A percentile compares a stretch with the other conserved stretches of the same genome.
Evolutionary conservation across 73 alveolate genomes (phyloP).

Genomic region (Strombidium stylifer): DNA sequence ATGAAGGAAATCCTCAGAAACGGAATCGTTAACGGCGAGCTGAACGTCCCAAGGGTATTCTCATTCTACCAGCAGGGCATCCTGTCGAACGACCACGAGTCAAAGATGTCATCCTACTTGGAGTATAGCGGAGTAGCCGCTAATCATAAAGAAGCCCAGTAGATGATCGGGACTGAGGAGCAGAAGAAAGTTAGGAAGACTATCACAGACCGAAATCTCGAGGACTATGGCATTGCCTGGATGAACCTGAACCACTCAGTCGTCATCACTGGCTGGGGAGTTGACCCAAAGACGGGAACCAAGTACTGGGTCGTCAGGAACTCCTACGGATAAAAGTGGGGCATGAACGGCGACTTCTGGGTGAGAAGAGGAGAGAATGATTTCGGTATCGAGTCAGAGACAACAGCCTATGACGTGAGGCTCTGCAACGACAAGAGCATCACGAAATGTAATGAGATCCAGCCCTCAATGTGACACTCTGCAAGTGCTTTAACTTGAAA

Average conservation of each 20-base stretch:
- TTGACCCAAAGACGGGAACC: constrained; percentile 59
- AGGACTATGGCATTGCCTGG: constrained; percentile 56
- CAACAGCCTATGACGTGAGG: constrained; percentile 42
- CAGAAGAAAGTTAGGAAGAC: constrained; percentile 28
- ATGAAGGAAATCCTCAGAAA: constrained; percentile 82
- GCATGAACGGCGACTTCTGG: constrained; percentile 72
- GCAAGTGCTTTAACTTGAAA: too few relatives aligned
- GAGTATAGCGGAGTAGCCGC: too few relatives aligned
- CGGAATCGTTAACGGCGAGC: constrained; percentile 79
- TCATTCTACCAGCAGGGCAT: constrained; percentile 65
- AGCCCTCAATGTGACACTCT: too few relatives aligned
- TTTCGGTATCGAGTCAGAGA: constrained; percentile 67
- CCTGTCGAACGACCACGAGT: constrained; percentile 34
- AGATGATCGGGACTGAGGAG: too few relatives aligned
- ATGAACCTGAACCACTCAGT: constrained; percentile 65
- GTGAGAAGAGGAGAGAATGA: constrained; percentile 81
- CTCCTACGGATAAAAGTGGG: constrained; percentile 89
- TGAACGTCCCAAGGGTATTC: constrained; percentile 58
- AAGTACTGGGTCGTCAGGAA: constrained; percentile 87
- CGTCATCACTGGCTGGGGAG: constrained; percentile 84
- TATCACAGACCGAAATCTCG: constrained; percentile 42
- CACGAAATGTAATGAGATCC: too few relatives aligned
- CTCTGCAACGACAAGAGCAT: too few relatives aligned
- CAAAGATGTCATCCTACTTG: too few relatives aligned
- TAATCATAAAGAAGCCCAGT: too few relatives aligned